Evolutionary conservation across 225 moss, liverwort and hornwort genomes (phyloP).

Genomic region (Polytrichum commune): DNA sequence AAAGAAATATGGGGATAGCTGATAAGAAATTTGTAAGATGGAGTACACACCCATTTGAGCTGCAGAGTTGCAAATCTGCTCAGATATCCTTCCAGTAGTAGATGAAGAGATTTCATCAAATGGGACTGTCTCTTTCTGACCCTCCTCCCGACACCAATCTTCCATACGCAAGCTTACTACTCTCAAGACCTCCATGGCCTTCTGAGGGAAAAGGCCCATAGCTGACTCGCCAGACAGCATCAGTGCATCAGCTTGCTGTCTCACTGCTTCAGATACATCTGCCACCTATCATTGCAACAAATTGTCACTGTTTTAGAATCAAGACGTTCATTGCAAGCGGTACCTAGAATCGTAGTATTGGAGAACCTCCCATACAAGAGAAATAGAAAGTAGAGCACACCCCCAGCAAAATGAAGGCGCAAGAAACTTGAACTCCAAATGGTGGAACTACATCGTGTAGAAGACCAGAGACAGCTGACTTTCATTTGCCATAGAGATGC

Average conservation of each 20-base stretch:
- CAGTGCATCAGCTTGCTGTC: constrained; percentile 86
- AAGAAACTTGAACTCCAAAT: background rate
- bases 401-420: background rate
- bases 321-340: background rate
- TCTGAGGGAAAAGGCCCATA: constrained; percentile 81
- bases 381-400: background rate
- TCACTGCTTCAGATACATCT: constrained; percentile 93
- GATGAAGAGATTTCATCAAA: constrained; percentile 61
- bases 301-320: background rate
- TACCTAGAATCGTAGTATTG: background rate
- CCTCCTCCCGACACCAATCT: constrained; percentile 81
- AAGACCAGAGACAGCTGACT: too few species aligned
- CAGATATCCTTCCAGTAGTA: constrained; percentile 62
- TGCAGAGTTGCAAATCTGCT: constrained; percentile 82
- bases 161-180: constrained; percentile 83
- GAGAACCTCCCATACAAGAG: background rate
- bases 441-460: too few species aligned
- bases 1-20: background rate
- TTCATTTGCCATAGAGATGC: background rate
- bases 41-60: constrained; percentile 72
- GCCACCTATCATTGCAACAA: constrained; percentile 62
- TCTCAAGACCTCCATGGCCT: constrained; percentile 77
- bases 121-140: constrained; percentile 48
- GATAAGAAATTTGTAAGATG: background rate
- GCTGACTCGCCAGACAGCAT: constrained; percentile 99